Conservation (phyloP, 495 filamentous ascomycete species). For the Penicillium fimorum region DNA sequence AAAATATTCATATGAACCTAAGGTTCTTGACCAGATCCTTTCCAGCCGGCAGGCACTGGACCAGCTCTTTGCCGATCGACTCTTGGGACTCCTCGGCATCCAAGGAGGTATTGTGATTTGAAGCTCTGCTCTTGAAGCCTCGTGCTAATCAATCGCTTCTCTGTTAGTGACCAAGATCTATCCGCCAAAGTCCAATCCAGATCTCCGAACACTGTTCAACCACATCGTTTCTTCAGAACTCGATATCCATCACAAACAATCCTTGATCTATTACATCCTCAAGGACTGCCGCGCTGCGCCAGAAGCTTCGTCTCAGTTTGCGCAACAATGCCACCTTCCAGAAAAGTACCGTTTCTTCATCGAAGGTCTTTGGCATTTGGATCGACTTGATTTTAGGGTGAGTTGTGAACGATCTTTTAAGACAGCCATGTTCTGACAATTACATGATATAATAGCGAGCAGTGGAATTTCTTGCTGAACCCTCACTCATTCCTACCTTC, state of each 20-base stretch:
- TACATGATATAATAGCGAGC: slow-evolving; percentile 51
- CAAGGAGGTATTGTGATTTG: slow-evolving; percentile 53
- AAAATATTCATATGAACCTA: slow-evolving; percentile 60
- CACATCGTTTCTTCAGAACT: slow-evolving; percentile 59
- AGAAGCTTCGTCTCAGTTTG: slow-evolving; percentile 50
- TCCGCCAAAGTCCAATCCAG: slow-evolving; percentile 63
- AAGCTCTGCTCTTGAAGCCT: neutral
- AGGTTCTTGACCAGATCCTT: slow-evolving; percentile 56
- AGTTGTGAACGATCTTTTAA: slow-evolving; percentile 4
- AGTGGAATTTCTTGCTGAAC: slow-evolving; percentile 69
- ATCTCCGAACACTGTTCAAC: slow-evolving; percentile 62
- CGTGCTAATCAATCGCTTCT: slow-evolving; percentile 3
- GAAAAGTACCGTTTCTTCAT: slow-evolving; percentile 72
- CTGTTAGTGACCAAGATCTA: slow-evolving; percentile 57
- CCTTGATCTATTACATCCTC: slow-evolving; percentile 76
- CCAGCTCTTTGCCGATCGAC: slow-evolving; percentile 70
- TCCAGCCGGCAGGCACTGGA: slow-evolving; percentile 60
- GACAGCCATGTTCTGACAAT: neutral
- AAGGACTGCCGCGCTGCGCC: slow-evolving; percentile 63
- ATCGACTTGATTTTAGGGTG: slow-evolving; percentile 65
- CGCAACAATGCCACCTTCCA: slow-evolving; percentile 58
- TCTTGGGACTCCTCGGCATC: slow-evolving; percentile 68
- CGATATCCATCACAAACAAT: slow-evolving; percentile 70
- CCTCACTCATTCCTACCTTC: slow-evolving; percentile 73
- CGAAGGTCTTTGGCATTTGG: slow-evolving; percentile 78